Evolutionary conservation across 2,329 filamentous ascomycete genomes (phyloP), one percentile per base, ranked within the genome.

Genomic region (Ustilaginoidea virens): DNA sequence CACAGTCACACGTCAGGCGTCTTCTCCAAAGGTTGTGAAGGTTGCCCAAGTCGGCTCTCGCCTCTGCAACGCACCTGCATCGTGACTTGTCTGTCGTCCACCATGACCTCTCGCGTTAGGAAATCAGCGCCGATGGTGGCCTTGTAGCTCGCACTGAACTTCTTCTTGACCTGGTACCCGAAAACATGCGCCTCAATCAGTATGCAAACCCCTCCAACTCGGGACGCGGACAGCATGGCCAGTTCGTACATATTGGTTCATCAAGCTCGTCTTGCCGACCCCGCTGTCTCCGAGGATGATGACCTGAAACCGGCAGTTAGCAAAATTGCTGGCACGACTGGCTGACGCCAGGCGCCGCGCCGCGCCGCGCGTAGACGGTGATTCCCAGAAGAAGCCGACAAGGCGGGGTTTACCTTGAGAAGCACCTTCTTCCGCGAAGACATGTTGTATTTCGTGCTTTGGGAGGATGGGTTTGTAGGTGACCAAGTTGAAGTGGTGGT

Each of bases 91-190:
- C 87, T 74, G 59, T 96, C 90, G 58, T 96, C 90, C 31, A 98
- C 87, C 39, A 94, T 66, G 23, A 98, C 90, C 63, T 98, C 90
- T 55, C 93, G 92, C 32, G 90, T 98, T 36, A 98, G 67, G 60
- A 98, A 98, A 58, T 98, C 90, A 53, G 90, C 90, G 42, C 90
- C 90, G 53, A 98, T 98, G 25, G 90, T 98, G 35, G 90, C 90
- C 64, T 98, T 98, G 74, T 98, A 98, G 64, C 86, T 94, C 43
- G 86, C 87, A 55, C 86, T 94, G 66, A 98, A 98, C 58, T 98
- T 96, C 66, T 98, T 98, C 69, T 98, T 98, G 71, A 98, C 87
- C 87, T 96, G 43, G 42, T 34, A 18, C 20, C 15, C 9, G 25
- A 24, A 1, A 20, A 10, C 21, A 28, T 22, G 14, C n/a, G 11